Percentiles rank a stretch among this genome's conserved stretches.
These are phyloP conservation scores for Neurospora sublineolata DNA, from an alignment of 495 filamentous ascomycete genomes.

Conservation along the genomic window DNA sequence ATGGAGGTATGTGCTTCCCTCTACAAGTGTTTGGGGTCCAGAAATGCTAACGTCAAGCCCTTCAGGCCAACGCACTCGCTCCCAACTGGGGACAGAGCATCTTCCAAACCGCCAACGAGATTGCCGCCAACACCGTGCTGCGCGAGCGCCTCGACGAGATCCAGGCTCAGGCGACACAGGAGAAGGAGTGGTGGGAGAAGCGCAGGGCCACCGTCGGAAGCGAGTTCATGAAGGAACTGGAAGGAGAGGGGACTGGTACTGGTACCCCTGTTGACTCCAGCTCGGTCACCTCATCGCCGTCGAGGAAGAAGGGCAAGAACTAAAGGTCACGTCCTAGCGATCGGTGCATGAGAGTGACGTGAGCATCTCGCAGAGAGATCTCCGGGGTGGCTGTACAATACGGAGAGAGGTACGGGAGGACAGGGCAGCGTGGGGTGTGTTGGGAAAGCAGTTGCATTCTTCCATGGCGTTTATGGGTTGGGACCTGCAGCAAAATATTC, in stretches of 20 bases:
- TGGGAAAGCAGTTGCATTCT: constrained; percentile 10
- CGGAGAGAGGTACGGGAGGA: background rate
- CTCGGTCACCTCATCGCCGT: background rate
- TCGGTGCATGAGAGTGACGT: background rate
- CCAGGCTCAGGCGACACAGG: constrained; percentile 51
- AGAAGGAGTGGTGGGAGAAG: constrained; percentile 91
- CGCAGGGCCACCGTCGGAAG: constrained; percentile 54
- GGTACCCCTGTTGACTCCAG: background rate
- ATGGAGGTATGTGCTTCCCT: constrained; percentile 60
- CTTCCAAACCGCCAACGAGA: constrained; percentile 85
- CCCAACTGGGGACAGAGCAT: constrained; percentile 86
- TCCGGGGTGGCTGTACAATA: constrained; percentile 11
- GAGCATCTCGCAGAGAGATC: background rate
- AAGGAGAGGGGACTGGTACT: constrained; percentile 30
- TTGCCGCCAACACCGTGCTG: constrained; percentile 63
- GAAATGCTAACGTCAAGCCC: background rate
- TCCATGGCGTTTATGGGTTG: constrained; percentile 21
- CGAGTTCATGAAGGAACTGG: constrained; percentile 77
- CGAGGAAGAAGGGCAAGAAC: constrained; percentile 74
- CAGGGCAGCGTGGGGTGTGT: background rate
- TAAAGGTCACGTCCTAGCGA: constrained; percentile 22
- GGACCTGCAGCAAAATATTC: constrained; percentile 5
- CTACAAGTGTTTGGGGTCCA: no score
- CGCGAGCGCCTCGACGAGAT: constrained; percentile 70
- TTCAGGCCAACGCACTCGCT: constrained; percentile 70